phyloP scores from a whole-genome alignment of 2,329 filamentous ascomycete species.

The Ophiocordyceps camponoti-saundersi region DNA sequence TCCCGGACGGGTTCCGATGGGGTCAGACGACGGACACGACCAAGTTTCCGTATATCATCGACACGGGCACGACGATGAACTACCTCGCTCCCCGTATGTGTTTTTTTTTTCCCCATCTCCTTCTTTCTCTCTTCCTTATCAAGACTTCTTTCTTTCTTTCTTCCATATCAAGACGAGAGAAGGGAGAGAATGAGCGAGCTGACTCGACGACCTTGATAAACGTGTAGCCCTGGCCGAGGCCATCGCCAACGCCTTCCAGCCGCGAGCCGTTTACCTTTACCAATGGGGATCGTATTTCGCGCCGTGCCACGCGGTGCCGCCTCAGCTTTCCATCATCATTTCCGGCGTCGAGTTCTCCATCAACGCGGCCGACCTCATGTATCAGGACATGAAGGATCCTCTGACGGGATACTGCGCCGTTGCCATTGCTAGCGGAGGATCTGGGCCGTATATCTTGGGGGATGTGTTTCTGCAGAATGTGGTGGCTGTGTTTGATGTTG shows the following conservation, averaged over 20 bases:
- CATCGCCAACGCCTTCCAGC: slow-evolving; percentile 29
- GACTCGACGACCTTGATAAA: not conserved
- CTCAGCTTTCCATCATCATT: slow-evolving; percentile 26
- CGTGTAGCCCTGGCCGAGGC: slow-evolving; percentile 24
- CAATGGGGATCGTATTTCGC: slow-evolving; percentile 31
- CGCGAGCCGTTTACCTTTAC: slow-evolving; percentile 27
- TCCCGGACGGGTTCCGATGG: slow-evolving; percentile 29
- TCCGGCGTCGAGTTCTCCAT: slow-evolving; percentile 25
- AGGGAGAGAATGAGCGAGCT: not conserved
- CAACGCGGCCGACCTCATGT: slow-evolving; percentile 30
- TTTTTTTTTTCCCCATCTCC: not conserved
- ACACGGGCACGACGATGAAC: slow-evolving; percentile 33
- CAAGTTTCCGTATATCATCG: slow-evolving; percentile 31
- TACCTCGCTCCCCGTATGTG: slow-evolving; percentile 29
- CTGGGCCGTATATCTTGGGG: slow-evolving; percentile 30
- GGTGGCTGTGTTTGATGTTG: slow-evolving; percentile 29
- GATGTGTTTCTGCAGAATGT: slow-evolving; percentile 33
- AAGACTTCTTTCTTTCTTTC: no score
- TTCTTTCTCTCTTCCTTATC: not conserved
- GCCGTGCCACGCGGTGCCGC: slow-evolving; percentile 27
- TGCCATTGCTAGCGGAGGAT: slow-evolving; percentile 24
- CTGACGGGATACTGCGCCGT: slow-evolving; percentile 30
- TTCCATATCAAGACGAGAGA: not conserved
- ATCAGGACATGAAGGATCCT: slow-evolving; percentile 23
- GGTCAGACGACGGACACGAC: slow-evolving; percentile 22